Percentiles rank a stretch among this genome's conserved stretches.
Evolutionary conservation across 2,329 filamentous ascomycete species (phyloP).

Genomic region (Xylaria hypoxylon): DNA sequence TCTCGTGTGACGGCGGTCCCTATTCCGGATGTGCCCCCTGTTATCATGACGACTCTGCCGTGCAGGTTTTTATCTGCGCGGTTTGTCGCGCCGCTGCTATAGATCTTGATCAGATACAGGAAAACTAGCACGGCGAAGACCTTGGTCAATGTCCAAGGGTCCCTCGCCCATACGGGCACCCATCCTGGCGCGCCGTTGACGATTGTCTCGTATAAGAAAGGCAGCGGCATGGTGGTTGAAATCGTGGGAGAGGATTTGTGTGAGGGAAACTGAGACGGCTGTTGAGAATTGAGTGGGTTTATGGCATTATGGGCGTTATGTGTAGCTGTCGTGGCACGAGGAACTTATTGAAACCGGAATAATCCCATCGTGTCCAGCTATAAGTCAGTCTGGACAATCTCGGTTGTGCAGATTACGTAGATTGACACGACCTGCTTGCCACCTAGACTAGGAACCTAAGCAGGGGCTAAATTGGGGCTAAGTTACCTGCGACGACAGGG

Average conservation of each 20-base stretch:
- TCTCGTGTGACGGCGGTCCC: slow-evolving; percentile 80
- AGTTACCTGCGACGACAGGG: background rate
- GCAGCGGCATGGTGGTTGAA: slow-evolving; percentile 51
- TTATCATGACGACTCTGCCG: slow-evolving; percentile 92
- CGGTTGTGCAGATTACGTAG: slow-evolving; percentile 29
- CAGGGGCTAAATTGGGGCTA: slow-evolving; percentile 21
- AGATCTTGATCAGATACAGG: slow-evolving; percentile 72
- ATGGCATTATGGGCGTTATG: slow-evolving; percentile 21
- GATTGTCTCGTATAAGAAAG: slow-evolving; percentile 61
- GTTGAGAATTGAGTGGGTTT: background rate
- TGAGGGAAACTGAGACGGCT: background rate
- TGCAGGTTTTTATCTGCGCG: slow-evolving; percentile 85
- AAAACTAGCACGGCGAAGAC: slow-evolving; percentile 52
- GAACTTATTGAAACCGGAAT: slow-evolving; percentile 3
- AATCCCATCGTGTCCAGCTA: background rate
- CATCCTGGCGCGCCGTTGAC: slow-evolving; percentile 63
- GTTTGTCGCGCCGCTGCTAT: slow-evolving; percentile 80
- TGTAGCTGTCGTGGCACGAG: background rate
- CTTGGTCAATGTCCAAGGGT: slow-evolving; percentile 59
- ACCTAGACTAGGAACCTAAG: slow-evolving; percentile 5
- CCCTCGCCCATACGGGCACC: slow-evolving; percentile 55
- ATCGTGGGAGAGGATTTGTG: background rate
- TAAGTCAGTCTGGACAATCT: slow-evolving; percentile 5
- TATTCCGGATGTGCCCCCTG: slow-evolving; percentile 93
- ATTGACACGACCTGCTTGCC: background rate